Evolutionary conservation across 2,329 filamentous ascomycete genomes (phyloP).

Genomic region (Trichoderma sp.): DNA sequence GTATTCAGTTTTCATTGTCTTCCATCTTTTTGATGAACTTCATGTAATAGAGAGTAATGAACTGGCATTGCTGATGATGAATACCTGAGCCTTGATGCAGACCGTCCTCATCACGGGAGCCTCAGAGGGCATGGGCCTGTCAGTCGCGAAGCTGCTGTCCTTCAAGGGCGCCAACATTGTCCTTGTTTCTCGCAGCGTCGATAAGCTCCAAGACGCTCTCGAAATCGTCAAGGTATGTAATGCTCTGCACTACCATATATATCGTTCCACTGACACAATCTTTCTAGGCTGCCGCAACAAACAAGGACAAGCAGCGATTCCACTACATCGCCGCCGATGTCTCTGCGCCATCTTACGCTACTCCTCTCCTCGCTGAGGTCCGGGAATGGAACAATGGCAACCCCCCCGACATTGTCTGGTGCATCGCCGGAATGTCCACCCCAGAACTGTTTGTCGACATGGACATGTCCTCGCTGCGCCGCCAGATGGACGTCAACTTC

Average conservation of each 20-base stretch:
- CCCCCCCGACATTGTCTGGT: slow-evolving; percentile 86
- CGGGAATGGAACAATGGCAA: slow-evolving; percentile 75
- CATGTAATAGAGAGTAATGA: neutral
- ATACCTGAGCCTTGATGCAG: slow-evolving; percentile 46
- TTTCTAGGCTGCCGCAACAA: slow-evolving; percentile 62
- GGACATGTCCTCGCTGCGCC: slow-evolving; percentile 64
- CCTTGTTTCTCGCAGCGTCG: slow-evolving; percentile 75
- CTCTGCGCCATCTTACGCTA: slow-evolving; percentile 67
- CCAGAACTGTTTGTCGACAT: slow-evolving; percentile 79
- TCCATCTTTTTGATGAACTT: neutral
- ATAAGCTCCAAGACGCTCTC: slow-evolving; percentile 73
- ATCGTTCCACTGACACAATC: slow-evolving; percentile 2
- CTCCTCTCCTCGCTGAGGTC: slow-evolving; percentile 68
- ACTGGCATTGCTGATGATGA: neutral
- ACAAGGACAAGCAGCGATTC: slow-evolving; percentile 72
- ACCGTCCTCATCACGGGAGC: slow-evolving; percentile 88
- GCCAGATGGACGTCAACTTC: slow-evolving; percentile 92
- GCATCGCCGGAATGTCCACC: slow-evolving; percentile 73
- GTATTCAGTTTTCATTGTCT: slow-evolving; percentile 28
- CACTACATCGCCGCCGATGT: slow-evolving; percentile 83
- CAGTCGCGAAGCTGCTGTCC: slow-evolving; percentile 72
- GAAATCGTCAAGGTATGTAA: slow-evolving; percentile 65
- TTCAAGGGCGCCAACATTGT: slow-evolving; percentile 83
- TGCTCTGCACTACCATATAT: slow-evolving; percentile 17
- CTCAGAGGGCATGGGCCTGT: slow-evolving; percentile 88